Base-by-base conservation (phyloP, 2,329 filamentous ascomycete species). In the Fusarium abutilonis region DNA sequence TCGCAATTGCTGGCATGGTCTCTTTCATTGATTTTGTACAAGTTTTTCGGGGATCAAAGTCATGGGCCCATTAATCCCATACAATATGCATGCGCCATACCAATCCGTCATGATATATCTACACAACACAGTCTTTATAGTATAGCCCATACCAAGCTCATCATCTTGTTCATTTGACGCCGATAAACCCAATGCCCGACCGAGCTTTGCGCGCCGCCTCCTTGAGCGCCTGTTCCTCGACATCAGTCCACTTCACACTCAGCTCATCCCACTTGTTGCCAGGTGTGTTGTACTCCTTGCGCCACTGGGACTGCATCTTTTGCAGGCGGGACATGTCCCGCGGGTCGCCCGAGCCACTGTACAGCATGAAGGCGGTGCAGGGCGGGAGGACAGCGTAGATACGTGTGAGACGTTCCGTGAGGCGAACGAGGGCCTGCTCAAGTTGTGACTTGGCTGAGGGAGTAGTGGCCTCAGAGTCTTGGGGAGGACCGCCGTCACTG, bases 281-380 rank as follows among this genome's bases (percentile, higher is more conserved):
- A 0, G 83, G 83, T 9, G 82, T 83, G 73, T 87, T 86, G 72
- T 87, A 89, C 74, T 90, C 87, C 66, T 80, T 82, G 71, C 83
- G 85, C 78, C 84, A 88, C 73, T 84, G 82, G 7, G 80, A 72
- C 46, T 89, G 84, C 79, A 87, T 77, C 19, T 80, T 80, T 76
- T 88, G 85, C 64, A 89, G 76, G 36, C 80, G 78, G 56, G 81
- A 82, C 86, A 89, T 88, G 68, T 86, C 83, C 31, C 86, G 82
- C n/a, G 87, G 87, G 67, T 90, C 86, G 35, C 88, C 88, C 6
- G 84, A 88, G 60, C 88, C 88, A 65, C 84, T 87, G 74, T 87
- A 86, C 31, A 90, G 76, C 41, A 90, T 80, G 52, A 90, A 80
- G 3, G 81, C 87, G 1, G 88, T 89, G 72, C 87, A 89, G 8